These are phyloP conservation scores for Leccinum rimulosum DNA, from an alignment of 768 basidiomycete genomes.

Conservation along the genomic window DNA sequence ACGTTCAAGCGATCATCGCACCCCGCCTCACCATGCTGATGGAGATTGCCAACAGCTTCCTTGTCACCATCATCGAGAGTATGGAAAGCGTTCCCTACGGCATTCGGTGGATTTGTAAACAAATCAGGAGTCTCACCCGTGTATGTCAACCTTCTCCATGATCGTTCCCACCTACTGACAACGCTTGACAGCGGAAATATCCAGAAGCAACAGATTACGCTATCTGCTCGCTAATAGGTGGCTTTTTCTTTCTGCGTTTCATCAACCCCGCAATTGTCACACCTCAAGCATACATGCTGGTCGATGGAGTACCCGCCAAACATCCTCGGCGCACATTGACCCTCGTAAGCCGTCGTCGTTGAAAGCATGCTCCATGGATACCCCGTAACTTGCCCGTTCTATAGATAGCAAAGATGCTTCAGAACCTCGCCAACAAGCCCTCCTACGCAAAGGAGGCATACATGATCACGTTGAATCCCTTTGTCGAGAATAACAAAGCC, in stretches of 20 bases:
- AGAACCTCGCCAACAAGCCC: conserved; percentile 98
- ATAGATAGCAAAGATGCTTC: conserved; percentile 99
- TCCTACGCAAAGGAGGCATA: conserved; percentile 97
- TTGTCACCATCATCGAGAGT: conserved; percentile 96
- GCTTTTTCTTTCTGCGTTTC: conserved; percentile 99
- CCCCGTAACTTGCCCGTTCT: conserved; percentile 3
- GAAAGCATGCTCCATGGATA: neutral
- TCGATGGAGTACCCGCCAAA: conserved; percentile 96
- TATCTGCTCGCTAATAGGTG: conserved; percentile 97
- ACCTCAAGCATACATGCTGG: conserved; percentile 99
- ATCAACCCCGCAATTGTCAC: conserved; percentile 99
- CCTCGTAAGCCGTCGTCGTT: conserved; percentile 47
- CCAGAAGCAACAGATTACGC: conserved; percentile 98
- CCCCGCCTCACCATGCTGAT: conserved; percentile 98
- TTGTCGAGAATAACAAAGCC: conserved; percentile 98
- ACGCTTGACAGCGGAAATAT: conserved; percentile 78
- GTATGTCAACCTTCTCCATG: conserved; percentile 43
- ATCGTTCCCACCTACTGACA: conserved; percentile 10
- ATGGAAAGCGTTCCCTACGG: conserved; percentile 99
- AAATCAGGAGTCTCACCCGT: conserved; percentile 93
- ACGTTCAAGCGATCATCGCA: conserved; percentile 97
- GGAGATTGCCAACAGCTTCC: conserved; percentile 98
- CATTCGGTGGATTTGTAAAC: conserved; percentile 99
- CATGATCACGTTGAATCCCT: conserved; percentile 98
- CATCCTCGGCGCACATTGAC: conserved; percentile 96